Percentiles rank a stretch among this genome's conserved stretches.
Evolutionary conservation across 805 yeast genomes (phyloP).

Genomic region (Wickerhamomyces chaumierensis): DNA sequence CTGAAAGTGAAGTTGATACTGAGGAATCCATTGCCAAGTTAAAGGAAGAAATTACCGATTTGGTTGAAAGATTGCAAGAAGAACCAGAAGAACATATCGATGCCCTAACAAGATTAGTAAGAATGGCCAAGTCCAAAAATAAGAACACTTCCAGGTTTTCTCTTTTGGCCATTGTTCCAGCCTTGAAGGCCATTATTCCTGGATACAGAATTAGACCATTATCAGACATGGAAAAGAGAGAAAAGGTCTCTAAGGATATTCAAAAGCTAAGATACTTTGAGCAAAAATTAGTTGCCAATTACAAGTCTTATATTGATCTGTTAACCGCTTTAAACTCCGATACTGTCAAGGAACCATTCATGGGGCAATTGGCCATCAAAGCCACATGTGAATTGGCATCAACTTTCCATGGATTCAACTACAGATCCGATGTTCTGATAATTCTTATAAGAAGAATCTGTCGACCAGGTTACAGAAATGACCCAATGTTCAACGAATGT

Average conservation of each 20-base stretch:
- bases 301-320: conserved; percentile 52
- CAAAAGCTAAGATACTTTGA: conserved; percentile 71
- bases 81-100: conserved; percentile 80
- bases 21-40: conserved; percentile 45
- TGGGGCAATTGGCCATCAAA: conserved; percentile 50
- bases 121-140: conserved; percentile 59
- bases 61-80: conserved; percentile 69
- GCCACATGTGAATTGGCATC: conserved; percentile 73
- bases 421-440: conserved; percentile 60
- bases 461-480: conserved; percentile 36
- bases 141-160: conserved; percentile 60
- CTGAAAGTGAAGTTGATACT: conserved; percentile 29
- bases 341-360: conserved; percentile 19
- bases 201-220: conserved; percentile 79
- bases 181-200: conserved; percentile 79
- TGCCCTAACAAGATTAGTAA: conserved; percentile 52
- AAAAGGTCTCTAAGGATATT: conserved; percentile 76
- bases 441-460: conserved; percentile 59
- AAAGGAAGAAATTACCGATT: conserved; percentile 75
- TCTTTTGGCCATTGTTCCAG: conserved; percentile 68
- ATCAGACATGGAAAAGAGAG: conserved; percentile 69
- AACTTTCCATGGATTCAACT: conserved; percentile 70
- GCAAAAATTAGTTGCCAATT: conserved; percentile 60
- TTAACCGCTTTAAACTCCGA: conserved; percentile 32
- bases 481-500: conserved; percentile 43